phyloP scores from a whole-genome alignment of 1,284 basidiomycete species.

The Prillingera fragicola region DNA sequence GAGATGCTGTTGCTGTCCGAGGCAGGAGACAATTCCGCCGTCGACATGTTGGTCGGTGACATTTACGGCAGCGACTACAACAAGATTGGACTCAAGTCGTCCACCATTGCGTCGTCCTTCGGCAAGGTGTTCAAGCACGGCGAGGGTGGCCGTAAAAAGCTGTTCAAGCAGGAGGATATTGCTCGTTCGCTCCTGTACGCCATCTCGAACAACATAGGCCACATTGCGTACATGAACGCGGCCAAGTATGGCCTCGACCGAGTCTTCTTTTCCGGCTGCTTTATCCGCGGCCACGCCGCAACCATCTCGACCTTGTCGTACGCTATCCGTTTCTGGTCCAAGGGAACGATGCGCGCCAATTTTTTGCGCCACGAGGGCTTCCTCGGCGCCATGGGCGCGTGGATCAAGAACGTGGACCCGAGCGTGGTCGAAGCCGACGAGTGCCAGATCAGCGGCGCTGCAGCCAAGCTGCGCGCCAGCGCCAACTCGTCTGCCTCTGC shows the following conservation, averaged over 20 bases:
- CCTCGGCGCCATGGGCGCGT: constrained; percentile 87
- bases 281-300: constrained; percentile 95
- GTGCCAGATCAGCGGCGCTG: neutral
- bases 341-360: constrained; percentile 91
- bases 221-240: constrained; percentile 99
- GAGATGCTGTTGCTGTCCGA: constrained; percentile 96
- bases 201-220: constrained; percentile 98
- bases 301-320: constrained; percentile 97
- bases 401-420: constrained; percentile 81
- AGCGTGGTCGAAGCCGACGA: neutral
- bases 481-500: no score
- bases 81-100: constrained; percentile 91
- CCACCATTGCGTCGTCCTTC: constrained; percentile 95
- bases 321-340: constrained; percentile 99
- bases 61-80: constrained; percentile 95
- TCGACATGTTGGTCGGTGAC: constrained; percentile 99
- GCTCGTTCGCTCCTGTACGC: constrained; percentile 91
- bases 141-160: constrained; percentile 55
- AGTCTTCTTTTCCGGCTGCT: constrained; percentile 99
- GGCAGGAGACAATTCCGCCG: constrained; percentile 83
- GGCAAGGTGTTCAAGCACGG: constrained; percentile 95
- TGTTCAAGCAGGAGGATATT: constrained; percentile 88
- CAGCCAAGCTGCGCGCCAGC: no score
- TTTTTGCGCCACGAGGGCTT: constrained; percentile 98
- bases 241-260: constrained; percentile 96